These are phyloP conservation scores for Stagonosporopsis rhizophila DNA, from an alignment of 2,329 filamentous ascomycete genomes.

Conservation along the genomic window DNA sequence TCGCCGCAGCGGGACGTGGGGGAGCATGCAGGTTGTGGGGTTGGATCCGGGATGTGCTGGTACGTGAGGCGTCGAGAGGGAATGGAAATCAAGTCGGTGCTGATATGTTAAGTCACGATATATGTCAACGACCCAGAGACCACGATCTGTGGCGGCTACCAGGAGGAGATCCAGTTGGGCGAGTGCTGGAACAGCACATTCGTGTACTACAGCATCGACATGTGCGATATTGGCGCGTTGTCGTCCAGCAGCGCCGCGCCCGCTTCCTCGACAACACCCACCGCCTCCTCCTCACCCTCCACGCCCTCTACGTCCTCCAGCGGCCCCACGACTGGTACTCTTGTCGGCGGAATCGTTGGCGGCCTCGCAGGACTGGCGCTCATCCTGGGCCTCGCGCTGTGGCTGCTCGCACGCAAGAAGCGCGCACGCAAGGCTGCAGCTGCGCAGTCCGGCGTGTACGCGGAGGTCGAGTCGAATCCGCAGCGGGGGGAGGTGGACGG, in stretches of 20 bases:
- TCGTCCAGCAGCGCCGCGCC: background rate
- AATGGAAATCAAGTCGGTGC: background rate
- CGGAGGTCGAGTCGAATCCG: background rate
- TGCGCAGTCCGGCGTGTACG: background rate
- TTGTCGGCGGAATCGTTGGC: background rate
- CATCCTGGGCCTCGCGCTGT: background rate
- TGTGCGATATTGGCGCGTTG: constrained; percentile 4
- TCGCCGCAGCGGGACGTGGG: constrained; percentile 7
- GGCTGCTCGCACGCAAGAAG: background rate
- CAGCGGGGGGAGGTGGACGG: background rate
- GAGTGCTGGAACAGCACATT: constrained; percentile 19
- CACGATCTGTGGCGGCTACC: constrained; percentile 8
- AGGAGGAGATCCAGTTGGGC: constrained; percentile 8
- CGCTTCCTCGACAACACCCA: background rate
- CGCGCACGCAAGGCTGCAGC: background rate
- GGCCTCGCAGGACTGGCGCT: background rate
- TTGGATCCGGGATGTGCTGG: constrained; percentile 11
- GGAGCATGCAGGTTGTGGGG: constrained; percentile 13
- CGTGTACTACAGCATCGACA: constrained; percentile 20
- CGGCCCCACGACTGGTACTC: background rate
- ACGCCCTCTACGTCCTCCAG: background rate
- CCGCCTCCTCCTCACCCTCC: background rate
- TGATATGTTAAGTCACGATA: constrained; percentile 11
- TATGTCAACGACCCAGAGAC: constrained; percentile 10
- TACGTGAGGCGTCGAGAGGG: background rate